Evolutionary conservation across 768 basidiomycete genomes (phyloP).

Genomic region (Megacollybia marginata): DNA sequence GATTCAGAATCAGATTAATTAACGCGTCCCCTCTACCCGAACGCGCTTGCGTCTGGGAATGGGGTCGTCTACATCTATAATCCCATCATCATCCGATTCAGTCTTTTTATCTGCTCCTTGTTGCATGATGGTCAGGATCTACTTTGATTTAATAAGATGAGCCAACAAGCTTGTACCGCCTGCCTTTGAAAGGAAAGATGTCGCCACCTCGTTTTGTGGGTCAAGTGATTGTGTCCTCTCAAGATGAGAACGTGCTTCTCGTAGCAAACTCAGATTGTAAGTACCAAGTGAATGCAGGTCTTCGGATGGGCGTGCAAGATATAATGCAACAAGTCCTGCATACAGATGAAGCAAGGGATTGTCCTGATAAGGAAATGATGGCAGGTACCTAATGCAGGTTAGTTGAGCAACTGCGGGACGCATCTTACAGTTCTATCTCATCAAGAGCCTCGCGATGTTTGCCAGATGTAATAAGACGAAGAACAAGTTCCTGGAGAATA

Average conservation of each 20-base stretch:
- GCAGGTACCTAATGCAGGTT: constrained; percentile 49
- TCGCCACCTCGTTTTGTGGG: constrained; percentile 44
- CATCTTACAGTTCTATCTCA: constrained; percentile 74
- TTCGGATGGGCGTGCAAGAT: constrained; percentile 39
- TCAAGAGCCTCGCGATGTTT: constrained; percentile 68
- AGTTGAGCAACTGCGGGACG: neutral
- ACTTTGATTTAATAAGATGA: neutral
- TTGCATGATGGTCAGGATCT: neutral
- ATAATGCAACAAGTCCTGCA: constrained; percentile 68
- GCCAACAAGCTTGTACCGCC: neutral
- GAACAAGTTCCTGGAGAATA: constrained; percentile 69
- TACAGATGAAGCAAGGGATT: constrained; percentile 76
- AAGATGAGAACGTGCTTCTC: constrained; percentile 57
- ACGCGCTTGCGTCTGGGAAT: constrained; percentile 22
- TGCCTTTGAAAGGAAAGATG: constrained; percentile 49
- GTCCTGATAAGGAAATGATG: constrained; percentile 82
- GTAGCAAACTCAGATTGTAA: constrained; percentile 29
- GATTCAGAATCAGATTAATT: constrained; percentile 58
- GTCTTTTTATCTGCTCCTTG: constrained; percentile 12
- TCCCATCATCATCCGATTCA: constrained; percentile 5
- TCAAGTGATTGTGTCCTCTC: constrained; percentile 58
- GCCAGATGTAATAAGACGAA: constrained; percentile 52
- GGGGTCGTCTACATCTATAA: constrained; percentile 12
- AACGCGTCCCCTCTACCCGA: constrained; percentile 11
- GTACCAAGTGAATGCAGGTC: constrained; percentile 3